Conservation (phyloP, 2,329 filamentous ascomycete genomes). For the Hymenoscyphus linearis region DNA sequence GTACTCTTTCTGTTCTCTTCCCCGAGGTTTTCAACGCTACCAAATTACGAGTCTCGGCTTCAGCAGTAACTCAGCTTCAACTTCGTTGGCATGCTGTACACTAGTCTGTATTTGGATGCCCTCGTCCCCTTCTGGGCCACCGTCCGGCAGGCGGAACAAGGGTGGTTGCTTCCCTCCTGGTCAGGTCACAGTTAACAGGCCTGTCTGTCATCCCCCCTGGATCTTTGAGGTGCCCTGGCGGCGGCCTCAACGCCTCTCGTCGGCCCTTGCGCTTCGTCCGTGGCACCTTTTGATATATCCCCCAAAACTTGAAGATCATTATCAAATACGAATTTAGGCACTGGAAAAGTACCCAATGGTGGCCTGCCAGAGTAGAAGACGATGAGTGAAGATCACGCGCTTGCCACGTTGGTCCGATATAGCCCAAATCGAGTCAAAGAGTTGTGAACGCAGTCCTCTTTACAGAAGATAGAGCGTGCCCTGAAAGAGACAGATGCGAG, state of each 20-base stretch:
- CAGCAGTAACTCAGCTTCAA: not conserved
- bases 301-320: conserved; percentile 22
- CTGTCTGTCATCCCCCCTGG: not conserved
- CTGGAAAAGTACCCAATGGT: conserved; percentile 5
- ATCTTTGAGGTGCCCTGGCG: conserved; percentile 1
- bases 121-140: conserved; percentile 19
- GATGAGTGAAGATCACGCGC: conserved; percentile 30
- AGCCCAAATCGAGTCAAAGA: conserved; percentile 6
- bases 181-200: not conserved
- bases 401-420: conserved; percentile 26
- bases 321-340: conserved; percentile 30
- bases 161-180: conserved; percentile 14
- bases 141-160: conserved; percentile 23
- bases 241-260: conserved; percentile 7
- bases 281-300: conserved; percentile 28
- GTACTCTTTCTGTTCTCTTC: not conserved
- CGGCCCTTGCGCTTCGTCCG: conserved; percentile 9
- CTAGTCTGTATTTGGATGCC: conserved; percentile 20
- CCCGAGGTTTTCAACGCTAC: not conserved
- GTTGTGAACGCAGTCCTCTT: conserved; percentile 17
- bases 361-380: conserved; percentile 6
- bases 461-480: conserved; percentile 2
- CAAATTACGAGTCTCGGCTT: not conserved
- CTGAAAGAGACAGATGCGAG: conserved; percentile 11
- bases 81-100: conserved; percentile 3